A percentile compares a stretch with the other conserved stretches of the same genome.
Evolutionary conservation across 768 basidiomycete genomes (phyloP).

Genomic region (Leccinum sublutescens): DNA sequence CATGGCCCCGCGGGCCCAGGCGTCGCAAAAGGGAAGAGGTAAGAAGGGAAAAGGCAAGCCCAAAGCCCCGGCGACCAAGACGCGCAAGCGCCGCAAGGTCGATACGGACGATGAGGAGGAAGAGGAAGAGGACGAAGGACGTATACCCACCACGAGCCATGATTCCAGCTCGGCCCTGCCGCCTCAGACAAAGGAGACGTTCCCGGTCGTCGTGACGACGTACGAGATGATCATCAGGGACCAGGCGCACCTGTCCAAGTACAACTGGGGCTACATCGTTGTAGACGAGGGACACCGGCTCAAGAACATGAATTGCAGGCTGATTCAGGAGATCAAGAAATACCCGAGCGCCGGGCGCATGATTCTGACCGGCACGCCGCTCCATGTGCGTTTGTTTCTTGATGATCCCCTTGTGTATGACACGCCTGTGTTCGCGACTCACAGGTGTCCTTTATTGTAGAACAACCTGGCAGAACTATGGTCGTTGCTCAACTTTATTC

Average conservation of each 20-base stretch:
- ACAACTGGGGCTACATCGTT: conserved; percentile 88
- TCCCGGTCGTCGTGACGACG: conserved; percentile 86
- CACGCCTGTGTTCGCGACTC: neutral
- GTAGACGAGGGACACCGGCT: conserved; percentile 95
- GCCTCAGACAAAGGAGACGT: conserved; percentile 37
- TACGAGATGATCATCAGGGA: conserved; percentile 93
- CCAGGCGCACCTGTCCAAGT: conserved; percentile 58
- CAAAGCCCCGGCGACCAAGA: conserved; percentile 11
- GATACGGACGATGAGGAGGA: conserved; percentile 11
- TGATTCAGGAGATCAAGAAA: conserved; percentile 88
- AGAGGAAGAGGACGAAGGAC: conserved; percentile 14
- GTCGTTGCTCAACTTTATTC: conserved; percentile 93
- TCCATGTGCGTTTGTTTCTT: conserved; percentile 67
- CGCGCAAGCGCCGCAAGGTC: conserved; percentile 21
- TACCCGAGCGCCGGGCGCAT: conserved; percentile 83
- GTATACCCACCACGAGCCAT: conserved; percentile 18
- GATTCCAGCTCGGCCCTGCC: conserved; percentile 13
- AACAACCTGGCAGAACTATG: conserved; percentile 95
- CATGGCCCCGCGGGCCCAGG: conserved; percentile 20
- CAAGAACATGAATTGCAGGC: conserved; percentile 91
- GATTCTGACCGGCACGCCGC: conserved; percentile 93
- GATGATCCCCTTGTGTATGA: neutral
- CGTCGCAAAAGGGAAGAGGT: conserved; percentile 18
- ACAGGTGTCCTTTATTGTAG: conserved; percentile 41
- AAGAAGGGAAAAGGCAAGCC: conserved; percentile 10